phyloP scores from a whole-genome alignment of 805 yeast species.

The Nakazawaea ishiwadae region DNA sequence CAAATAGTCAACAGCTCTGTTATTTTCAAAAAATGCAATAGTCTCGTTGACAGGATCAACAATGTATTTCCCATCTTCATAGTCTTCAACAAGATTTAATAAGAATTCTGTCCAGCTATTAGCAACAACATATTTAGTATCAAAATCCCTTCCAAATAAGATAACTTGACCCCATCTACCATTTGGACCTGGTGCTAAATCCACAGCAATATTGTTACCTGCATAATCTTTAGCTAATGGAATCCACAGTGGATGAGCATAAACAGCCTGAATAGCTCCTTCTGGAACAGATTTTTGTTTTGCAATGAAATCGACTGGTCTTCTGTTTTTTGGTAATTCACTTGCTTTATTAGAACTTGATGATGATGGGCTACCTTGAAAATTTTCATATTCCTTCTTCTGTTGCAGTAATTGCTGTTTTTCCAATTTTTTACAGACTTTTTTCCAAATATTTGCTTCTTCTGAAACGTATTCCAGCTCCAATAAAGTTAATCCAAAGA shows the following conservation, averaged over 20 bases:
- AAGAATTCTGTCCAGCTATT: slow-evolving; percentile 87
- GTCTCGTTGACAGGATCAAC: slow-evolving; percentile 64
- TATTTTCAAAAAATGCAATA: slow-evolving; percentile 29
- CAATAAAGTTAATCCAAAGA: slow-evolving; percentile 78
- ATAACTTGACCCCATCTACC: slow-evolving; percentile 92
- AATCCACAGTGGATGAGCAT: slow-evolving; percentile 90
- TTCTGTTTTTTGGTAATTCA: slow-evolving; percentile 13
- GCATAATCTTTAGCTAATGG: slow-evolving; percentile 84
- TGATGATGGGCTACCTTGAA: slow-evolving; percentile 2
- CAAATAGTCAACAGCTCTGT: slow-evolving; percentile 50
- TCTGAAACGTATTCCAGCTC: slow-evolving; percentile 76
- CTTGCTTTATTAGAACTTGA: slow-evolving; percentile 10
- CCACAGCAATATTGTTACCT: slow-evolving; percentile 91
- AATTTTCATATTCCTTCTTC: neutral
- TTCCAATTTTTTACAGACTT: slow-evolving; percentile 46
- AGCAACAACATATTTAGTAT: slow-evolving; percentile 82
- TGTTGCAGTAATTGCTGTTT: slow-evolving; percentile 12
- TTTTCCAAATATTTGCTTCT: slow-evolving; percentile 84
- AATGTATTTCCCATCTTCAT: slow-evolving; percentile 78
- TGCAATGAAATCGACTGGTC: slow-evolving; percentile 32
- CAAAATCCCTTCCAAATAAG: slow-evolving; percentile 90
- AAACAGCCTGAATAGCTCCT: slow-evolving; percentile 63
- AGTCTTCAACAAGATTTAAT: slow-evolving; percentile 76
- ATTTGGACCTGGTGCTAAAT: slow-evolving; percentile 72
- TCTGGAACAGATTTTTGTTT: slow-evolving; percentile 73